These are phyloP conservation scores for Umbellularia californica DNA, from an alignment of 164 flowering plant species.

Conservation along the genomic window DNA sequence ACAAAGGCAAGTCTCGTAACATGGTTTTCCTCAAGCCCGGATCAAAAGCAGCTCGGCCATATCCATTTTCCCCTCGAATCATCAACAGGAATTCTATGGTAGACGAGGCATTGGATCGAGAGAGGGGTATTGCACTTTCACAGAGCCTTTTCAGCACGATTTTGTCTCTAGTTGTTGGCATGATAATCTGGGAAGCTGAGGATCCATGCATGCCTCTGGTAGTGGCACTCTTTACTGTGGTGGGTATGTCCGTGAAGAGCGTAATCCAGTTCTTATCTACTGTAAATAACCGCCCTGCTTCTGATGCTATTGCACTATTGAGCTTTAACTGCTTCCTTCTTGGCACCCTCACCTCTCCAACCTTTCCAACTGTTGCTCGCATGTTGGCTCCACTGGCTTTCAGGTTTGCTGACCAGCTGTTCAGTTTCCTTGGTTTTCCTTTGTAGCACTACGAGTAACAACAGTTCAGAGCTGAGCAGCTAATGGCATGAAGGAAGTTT, in stretches of 20 bases:
- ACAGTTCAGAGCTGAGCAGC: not conserved
- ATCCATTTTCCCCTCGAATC: conserved; percentile 13
- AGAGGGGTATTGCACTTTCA: conserved; percentile 41
- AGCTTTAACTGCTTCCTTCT: conserved; percentile 84
- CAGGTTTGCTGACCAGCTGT: conserved; percentile 6
- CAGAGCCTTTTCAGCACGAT: conserved; percentile 60
- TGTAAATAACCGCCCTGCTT: conserved; percentile 52
- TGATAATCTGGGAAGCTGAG: conserved; percentile 64
- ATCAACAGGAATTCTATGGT: conserved; percentile 3
- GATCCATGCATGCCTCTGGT: conserved; percentile 76
- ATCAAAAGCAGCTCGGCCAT: conserved; percentile 14
- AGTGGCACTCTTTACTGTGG: conserved; percentile 65
- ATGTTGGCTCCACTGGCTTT: conserved; percentile 34
- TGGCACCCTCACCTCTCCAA: conserved; percentile 67
- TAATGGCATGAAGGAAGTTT: too few relatives aligned
- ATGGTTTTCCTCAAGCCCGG: conserved; percentile 9
- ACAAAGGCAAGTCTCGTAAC: conserved; percentile 8
- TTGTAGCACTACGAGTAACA: not conserved
- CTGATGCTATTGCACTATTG: conserved; percentile 67
- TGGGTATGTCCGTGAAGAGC: conserved; percentile 63
- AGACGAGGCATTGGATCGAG: conserved; percentile 20
- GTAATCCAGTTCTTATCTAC: conserved; percentile 61
- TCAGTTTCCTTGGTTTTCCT: conserved; percentile 25
- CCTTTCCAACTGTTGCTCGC: conserved; percentile 50
- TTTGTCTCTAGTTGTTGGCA: conserved; percentile 64